Evolutionary conservation across 2,329 filamentous ascomycete genomes (phyloP).

Genomic region (Alternaria rosae): DNA sequence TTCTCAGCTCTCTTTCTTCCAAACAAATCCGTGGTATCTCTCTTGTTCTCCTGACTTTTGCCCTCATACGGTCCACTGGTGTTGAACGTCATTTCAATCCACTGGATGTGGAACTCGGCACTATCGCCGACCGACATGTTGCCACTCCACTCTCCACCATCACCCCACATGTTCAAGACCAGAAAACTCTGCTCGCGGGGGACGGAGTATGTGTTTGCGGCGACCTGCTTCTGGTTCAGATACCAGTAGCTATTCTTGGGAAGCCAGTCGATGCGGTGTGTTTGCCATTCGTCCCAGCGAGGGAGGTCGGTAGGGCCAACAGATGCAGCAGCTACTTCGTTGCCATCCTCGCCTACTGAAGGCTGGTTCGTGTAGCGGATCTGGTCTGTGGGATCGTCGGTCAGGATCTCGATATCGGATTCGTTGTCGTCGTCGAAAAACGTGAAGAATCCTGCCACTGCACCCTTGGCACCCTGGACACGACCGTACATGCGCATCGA

Average conservation of each 20-base stretch:
- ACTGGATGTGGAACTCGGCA: conserved; percentile 67
- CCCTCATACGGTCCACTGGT: conserved; percentile 46
- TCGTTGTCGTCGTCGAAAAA: conserved; percentile 58
- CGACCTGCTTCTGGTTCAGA: conserved; percentile 59
- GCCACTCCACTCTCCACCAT: conserved; percentile 67
- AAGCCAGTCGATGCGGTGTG: conserved; percentile 68
- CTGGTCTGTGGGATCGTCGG: conserved; percentile 53
- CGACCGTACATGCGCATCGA: conserved; percentile 59
- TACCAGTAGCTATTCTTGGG: conserved; percentile 63
- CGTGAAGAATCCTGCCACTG: conserved; percentile 65
- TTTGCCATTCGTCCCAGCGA: conserved; percentile 64
- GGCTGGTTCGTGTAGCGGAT: conserved; percentile 69
- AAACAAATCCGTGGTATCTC: conserved; percentile 19
- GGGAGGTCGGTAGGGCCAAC: conserved; percentile 58
- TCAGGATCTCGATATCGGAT: conserved; percentile 63
- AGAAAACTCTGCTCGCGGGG: conserved; percentile 62
- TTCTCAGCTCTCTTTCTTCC: conserved; percentile 34
- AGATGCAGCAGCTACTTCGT: conserved; percentile 58
- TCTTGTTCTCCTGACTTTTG: conserved; percentile 20
- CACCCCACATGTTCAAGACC: conserved; percentile 68
- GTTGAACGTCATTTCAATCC: conserved; percentile 67
- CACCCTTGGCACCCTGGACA: conserved; percentile 55
- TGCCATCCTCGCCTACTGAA: conserved; percentile 55
- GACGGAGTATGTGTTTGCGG: conserved; percentile 63
- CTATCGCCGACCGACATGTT: conserved; percentile 62